Evolutionary conservation across 2,329 filamentous ascomycete species (phyloP), one percentile per base, ranked within the genome.

Genomic region (Cryoendolithus antarcticus): DNA sequence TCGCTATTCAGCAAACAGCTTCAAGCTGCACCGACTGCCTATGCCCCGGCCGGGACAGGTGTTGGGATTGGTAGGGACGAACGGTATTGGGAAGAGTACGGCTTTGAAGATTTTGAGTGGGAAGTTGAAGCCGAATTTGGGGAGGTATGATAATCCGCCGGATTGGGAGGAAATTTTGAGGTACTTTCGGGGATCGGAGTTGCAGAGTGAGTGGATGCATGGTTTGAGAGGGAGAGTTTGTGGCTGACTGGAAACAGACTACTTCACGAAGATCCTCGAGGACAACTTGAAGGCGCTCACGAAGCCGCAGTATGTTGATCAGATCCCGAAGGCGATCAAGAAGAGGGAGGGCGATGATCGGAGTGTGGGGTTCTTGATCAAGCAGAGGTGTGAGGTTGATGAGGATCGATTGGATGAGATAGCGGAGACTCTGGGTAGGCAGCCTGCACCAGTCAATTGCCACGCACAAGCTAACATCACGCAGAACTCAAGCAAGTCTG

Each of bases 11-110:
- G 89, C 91, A 62, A 98, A 98, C 74, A 95, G 88, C 70, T 98
- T 98, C 78, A 98, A 98, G 74, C 78, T 98, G 51, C 91, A 98
- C 66, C 80, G 93, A 54, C 74, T 96, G 58, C 91, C 93, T 42
- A 95, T 89, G 75, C 91, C 91, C 47, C 80, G 91, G 44, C 89
- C 91, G 27, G 91, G 91, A 46, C 86, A 96, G 60, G 93, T 98
- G 24, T 69, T 98, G 42, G 91, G 91, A 70, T 74, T 98, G 38
- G 93, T 98, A 33, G 93, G 91, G 63, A 96, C 91, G 55, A 98
- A 98, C 77, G 91, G 93, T 86, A 98, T 96, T 56, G 91, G 91
- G 66, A 98, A 98, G 77, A 95, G 86, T 70, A 98, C 91, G n/a
- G 93, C 91, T 6, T 70, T 98, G 63, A 98, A 98, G 73, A 95